Conservation (phyloP, 83 land plant genomes). For the Diphasiastrum complanatum region DNA sequence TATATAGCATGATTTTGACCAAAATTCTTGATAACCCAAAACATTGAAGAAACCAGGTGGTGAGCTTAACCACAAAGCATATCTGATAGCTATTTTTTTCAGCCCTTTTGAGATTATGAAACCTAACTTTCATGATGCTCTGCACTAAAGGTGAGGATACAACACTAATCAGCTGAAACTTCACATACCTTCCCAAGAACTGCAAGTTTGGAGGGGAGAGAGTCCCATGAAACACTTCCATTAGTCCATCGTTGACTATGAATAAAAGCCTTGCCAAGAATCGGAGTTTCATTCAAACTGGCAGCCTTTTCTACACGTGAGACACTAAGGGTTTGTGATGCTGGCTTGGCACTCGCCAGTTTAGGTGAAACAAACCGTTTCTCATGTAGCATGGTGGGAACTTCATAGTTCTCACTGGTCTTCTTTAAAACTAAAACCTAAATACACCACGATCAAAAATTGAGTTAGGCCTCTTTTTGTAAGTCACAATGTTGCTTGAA, state of each 20-base stretch:
- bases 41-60: too few relatives aligned
- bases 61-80: too few relatives aligned
- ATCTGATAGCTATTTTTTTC: too few relatives aligned
- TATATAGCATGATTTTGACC: conserved; percentile 3
- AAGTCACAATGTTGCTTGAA: too few relatives aligned
- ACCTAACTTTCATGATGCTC: background rate
- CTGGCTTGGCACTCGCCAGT: background rate
- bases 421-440: too few relatives aligned
- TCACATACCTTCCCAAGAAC: conserved; percentile 31
- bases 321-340: background rate
- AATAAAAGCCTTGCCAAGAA: background rate
- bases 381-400: background rate
- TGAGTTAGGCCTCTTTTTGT: too few relatives aligned
- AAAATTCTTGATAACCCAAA: background rate
- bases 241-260: conserved; percentile 31
- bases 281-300: background rate
- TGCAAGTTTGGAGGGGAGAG: conserved; percentile 20
- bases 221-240: conserved; percentile 32
- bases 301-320: background rate
- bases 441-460: too few relatives aligned
- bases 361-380: background rate
- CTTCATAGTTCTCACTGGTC: background rate
- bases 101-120: too few relatives aligned
- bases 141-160: background rate
- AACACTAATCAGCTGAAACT: background rate